Conservation (phyloP, 2,329 filamentous ascomycete species). For the Epichloe sp. region DNA sequence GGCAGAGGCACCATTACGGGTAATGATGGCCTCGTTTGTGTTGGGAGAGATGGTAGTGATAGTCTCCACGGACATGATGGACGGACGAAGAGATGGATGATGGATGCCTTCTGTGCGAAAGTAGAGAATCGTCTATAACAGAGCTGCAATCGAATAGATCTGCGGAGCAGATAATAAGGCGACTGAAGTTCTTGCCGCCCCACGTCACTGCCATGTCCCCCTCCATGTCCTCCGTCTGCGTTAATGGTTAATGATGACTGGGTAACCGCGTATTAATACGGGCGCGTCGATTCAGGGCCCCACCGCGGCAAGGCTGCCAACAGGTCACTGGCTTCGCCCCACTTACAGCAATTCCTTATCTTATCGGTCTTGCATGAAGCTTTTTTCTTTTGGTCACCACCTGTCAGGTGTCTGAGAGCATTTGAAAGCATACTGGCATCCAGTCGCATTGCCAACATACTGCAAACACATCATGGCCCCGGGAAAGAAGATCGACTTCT, state of each 20-base stretch:
- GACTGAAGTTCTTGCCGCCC: not conserved
- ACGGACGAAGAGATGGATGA: not conserved
- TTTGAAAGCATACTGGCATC: not conserved
- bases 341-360: not conserved
- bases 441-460: not conserved
- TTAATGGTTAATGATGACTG: not conserved
- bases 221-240: not conserved
- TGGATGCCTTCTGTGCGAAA: not conserved
- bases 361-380: slow-evolving; percentile 1
- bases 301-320: slow-evolving; percentile 1
- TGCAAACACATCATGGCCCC: slow-evolving; percentile 38
- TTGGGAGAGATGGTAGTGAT: slow-evolving; percentile 77
- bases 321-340: not conserved
- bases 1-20: slow-evolving; percentile 59
- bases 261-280: slow-evolving; percentile 3
- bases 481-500: slow-evolving; percentile 60
- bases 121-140: not conserved
- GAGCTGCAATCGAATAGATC: not conserved
- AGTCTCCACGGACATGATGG: slow-evolving; percentile 48
- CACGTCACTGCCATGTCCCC: not conserved
- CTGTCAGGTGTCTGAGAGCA: not conserved
- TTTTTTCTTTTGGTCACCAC: not conserved
- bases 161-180: not conserved
- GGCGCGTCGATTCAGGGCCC: slow-evolving; percentile 1
- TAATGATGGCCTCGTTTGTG: slow-evolving; percentile 74